A percentile compares a stretch with the other conserved stretches of the same genome.
Evolutionary conservation across 164 flowering plant species (phyloP).

Genomic region (Vitis rotundifolia): DNA sequence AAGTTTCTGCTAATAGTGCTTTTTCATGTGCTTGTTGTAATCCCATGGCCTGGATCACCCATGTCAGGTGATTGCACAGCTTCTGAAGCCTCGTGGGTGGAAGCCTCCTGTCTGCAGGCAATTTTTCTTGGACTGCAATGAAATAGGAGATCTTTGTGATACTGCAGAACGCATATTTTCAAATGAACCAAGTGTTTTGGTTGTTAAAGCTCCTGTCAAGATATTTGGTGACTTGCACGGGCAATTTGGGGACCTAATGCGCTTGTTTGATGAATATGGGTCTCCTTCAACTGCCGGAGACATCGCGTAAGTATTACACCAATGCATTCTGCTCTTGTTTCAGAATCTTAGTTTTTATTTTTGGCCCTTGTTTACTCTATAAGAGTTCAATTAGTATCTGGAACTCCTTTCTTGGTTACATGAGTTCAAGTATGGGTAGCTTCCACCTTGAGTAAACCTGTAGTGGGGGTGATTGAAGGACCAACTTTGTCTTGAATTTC

Average conservation of each 20-base stretch:
- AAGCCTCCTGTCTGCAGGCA: slow-evolving; percentile 99
- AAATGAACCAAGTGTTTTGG: slow-evolving; percentile 88
- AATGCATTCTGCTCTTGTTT: no score
- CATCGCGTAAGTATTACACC: slow-evolving; percentile 69
- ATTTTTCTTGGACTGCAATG: slow-evolving; percentile 97
- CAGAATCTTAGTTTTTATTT: no score
- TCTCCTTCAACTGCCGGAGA: slow-evolving; percentile 99
- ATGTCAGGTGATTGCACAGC: slow-evolving; percentile 82
- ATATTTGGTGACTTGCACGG: slow-evolving; percentile 99
- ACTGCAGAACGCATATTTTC: slow-evolving; percentile 89
- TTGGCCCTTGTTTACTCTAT: no score
- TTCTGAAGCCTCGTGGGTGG: slow-evolving; percentile 99
- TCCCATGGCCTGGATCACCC: background rate
- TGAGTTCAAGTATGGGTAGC: no score
- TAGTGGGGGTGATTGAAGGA: no score
- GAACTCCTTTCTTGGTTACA: no score
- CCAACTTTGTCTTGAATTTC: no score
- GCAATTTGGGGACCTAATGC: slow-evolving; percentile 99
- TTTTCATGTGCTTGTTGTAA: no score
- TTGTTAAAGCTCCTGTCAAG: slow-evolving; percentile 92
- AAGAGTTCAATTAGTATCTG: no score
- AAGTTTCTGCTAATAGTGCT: background rate
- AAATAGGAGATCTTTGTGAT: slow-evolving; percentile 97
- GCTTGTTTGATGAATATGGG: slow-evolving; percentile 99
- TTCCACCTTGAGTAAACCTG: no score